These are phyloP conservation scores for Lobosporangium transversale DNA, from an alignment of 192 early-diverging fungal species.

Conservation along the genomic window DNA sequence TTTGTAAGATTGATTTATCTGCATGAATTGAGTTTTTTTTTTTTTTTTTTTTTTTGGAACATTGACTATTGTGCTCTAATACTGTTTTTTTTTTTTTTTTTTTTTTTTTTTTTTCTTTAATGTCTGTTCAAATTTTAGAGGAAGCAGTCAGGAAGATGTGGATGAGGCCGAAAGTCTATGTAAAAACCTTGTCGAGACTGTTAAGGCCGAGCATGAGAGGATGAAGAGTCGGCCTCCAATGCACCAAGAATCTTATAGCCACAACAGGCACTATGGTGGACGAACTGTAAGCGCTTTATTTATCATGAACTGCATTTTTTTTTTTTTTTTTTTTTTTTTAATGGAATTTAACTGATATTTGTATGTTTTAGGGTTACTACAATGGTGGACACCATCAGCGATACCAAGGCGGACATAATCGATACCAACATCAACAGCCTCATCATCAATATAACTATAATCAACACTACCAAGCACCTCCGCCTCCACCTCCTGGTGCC, in stretches of 20 bases:
- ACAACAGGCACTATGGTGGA: constrained; percentile 29
- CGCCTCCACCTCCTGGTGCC: constrained; percentile 36
- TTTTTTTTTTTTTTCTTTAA: too few species aligned
- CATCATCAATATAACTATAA: constrained; percentile 30
- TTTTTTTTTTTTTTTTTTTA: background rate
- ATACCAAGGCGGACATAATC: constrained; percentile 32
- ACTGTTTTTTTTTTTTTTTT: too few species aligned
- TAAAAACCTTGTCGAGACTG: constrained; percentile 81
- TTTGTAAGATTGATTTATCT: constrained; percentile 60
- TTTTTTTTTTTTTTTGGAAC: too few species aligned
- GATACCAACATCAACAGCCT: constrained; percentile 22
- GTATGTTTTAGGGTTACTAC: constrained; percentile 15
- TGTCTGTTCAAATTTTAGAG: constrained; percentile 47
- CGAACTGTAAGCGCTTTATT: constrained; percentile 31
- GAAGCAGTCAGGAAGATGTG: constrained; percentile 71
- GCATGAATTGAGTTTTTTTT: background rate
- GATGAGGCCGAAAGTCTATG: constrained; percentile 74
- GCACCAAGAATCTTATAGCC: constrained; percentile 38
- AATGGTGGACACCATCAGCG: constrained; percentile 35
- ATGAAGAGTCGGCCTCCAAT: constrained; percentile 51
- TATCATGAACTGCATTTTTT: background rate
- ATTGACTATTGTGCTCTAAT: too few species aligned
- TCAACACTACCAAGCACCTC: constrained; percentile 40
- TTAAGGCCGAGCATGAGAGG: constrained; percentile 74
- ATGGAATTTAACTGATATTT: background rate